Evolutionary conservation across 108 stramenopile genomes (phyloP).

Genomic region (Chaetoceros muelleri): DNA sequence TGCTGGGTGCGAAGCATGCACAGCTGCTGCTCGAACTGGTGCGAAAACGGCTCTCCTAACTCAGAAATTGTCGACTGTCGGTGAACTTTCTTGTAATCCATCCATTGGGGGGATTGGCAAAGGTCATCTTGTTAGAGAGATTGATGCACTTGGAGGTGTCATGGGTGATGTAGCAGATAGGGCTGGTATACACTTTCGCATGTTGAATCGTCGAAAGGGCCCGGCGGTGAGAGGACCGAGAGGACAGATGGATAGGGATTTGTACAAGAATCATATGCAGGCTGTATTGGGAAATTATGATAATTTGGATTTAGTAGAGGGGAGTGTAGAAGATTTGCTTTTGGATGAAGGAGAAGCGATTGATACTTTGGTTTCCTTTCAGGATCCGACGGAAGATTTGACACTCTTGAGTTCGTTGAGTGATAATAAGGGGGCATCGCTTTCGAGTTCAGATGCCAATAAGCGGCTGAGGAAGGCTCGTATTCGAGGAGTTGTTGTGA

Average conservation of each 20-base stretch:
- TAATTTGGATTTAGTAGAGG: constrained; percentile 81
- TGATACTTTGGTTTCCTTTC: constrained; percentile 31
- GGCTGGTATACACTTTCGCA: constrained; percentile 89
- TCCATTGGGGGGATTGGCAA: constrained; percentile 98
- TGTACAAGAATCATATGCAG: constrained; percentile 90
- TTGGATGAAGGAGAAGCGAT: constrained; percentile 60
- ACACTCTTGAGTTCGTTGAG: constrained; percentile 8
- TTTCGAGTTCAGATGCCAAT: constrained; percentile 8
- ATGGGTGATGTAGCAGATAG: constrained; percentile 91
- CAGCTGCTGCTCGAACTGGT: constrained; percentile 88
- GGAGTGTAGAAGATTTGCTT: constrained; percentile 86
- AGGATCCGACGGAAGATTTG: constrained; percentile 28
- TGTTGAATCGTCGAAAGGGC: constrained; percentile 90
- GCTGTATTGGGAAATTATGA: constrained; percentile 33
- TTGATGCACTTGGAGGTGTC: constrained; percentile 93
- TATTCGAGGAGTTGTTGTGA: constrained; percentile 69
- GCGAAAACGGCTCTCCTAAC: constrained; percentile 90
- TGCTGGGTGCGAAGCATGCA: constrained; percentile 95
- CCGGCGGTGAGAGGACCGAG: constrained; percentile 86
- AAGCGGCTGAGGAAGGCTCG: constrained; percentile 27
- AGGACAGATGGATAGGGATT: constrained; percentile 94
- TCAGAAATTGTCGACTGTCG: constrained; percentile 80
- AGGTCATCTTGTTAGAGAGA: constrained; percentile 94
- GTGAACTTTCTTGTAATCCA: constrained; percentile 98
- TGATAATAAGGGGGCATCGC: constrained; percentile 3